Conservation (phyloP, 352 stramenopile genomes). For the Phytophthora capsici region DNA sequence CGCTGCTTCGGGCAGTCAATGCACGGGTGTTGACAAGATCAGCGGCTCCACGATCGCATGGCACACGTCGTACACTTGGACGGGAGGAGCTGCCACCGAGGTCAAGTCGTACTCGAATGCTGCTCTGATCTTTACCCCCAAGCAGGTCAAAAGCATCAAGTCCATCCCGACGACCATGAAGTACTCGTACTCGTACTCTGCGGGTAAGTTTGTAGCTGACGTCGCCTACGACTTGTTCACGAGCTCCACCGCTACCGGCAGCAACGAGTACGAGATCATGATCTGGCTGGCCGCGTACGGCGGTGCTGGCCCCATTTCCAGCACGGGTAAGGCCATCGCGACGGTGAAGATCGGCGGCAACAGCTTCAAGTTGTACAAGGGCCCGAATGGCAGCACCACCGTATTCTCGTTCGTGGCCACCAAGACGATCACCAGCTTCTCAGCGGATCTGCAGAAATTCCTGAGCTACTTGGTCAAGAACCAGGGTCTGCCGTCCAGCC, state of each 20-base stretch:
- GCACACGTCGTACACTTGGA: conserved; percentile 52
- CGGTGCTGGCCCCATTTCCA: conserved; percentile 38
- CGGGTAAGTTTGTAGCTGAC: conserved; percentile 33
- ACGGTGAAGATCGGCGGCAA: conserved; percentile 24
- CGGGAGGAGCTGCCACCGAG: conserved; percentile 26
- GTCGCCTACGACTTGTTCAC: conserved; percentile 48
- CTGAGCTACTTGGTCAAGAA: conserved; percentile 33
- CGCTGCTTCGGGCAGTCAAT: conserved; percentile 47
- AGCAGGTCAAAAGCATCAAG: conserved; percentile 36
- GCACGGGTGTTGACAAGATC: conserved; percentile 47
- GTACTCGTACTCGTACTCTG: conserved; percentile 40
- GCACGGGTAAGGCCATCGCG: conserved; percentile 35
- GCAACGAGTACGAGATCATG: conserved; percentile 50
- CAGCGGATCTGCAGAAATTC: conserved; percentile 35
- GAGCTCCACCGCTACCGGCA: conserved; percentile 27
- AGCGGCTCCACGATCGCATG: conserved; percentile 41
- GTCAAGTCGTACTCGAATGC: conserved; percentile 57
- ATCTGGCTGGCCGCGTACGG: conserved; percentile 41
- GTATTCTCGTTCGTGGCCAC: conserved; percentile 44
- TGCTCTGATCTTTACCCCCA: conserved; percentile 40
- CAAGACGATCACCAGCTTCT: conserved; percentile 36
- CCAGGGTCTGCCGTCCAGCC: conserved; percentile 28
- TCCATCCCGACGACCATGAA: conserved; percentile 42
- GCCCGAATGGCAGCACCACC: conserved; percentile 36
- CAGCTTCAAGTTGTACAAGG: conserved; percentile 39